phyloP scores from a whole-genome alignment of 331 rosid species.

The Prunus yedoensis region DNA sequence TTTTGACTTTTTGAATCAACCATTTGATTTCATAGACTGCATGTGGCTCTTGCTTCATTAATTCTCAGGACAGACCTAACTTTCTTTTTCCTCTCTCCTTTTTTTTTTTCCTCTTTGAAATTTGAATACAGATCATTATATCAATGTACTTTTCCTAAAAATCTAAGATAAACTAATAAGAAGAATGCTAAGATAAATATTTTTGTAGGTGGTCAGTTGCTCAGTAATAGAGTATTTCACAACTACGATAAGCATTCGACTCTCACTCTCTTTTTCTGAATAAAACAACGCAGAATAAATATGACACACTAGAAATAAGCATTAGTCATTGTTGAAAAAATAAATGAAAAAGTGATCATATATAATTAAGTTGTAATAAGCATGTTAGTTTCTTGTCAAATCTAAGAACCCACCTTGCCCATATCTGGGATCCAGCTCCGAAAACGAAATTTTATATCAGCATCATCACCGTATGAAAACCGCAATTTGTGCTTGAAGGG shows the following conservation, averaged over 20 bases:
- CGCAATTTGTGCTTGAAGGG: slow-evolving; percentile 27
- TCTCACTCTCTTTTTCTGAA: no score
- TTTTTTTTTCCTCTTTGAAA: slow-evolving; percentile 4
- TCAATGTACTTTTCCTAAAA: slow-evolving; percentile 30
- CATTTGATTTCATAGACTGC: slow-evolving; percentile 51
- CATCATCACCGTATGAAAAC: slow-evolving; percentile 39
- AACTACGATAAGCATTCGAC: no score
- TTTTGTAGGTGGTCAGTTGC: no score
- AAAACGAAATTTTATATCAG: slow-evolving; percentile 27
- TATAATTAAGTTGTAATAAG: slow-evolving; percentile 1
- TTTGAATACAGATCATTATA: background rate
- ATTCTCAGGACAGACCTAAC: slow-evolving; percentile 28
- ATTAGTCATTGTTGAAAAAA: no score
- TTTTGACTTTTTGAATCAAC: slow-evolving; percentile 65
- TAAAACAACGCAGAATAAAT: no score
- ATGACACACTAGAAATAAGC: no score
- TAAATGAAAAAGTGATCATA: no score
- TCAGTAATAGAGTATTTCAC: no score
- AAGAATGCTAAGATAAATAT: background rate
- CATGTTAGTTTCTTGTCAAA: slow-evolving; percentile 55
- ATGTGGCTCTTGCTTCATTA: slow-evolving; percentile 74
- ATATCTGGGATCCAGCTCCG: slow-evolving; percentile 30
- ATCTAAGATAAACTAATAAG: slow-evolving; percentile 11
- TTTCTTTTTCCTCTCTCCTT: background rate
- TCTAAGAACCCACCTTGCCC: slow-evolving; percentile 38